Evolutionary conservation across 805 yeast genomes (phyloP).

Genomic region (Hemisphaericaspora nanyangensis): DNA sequence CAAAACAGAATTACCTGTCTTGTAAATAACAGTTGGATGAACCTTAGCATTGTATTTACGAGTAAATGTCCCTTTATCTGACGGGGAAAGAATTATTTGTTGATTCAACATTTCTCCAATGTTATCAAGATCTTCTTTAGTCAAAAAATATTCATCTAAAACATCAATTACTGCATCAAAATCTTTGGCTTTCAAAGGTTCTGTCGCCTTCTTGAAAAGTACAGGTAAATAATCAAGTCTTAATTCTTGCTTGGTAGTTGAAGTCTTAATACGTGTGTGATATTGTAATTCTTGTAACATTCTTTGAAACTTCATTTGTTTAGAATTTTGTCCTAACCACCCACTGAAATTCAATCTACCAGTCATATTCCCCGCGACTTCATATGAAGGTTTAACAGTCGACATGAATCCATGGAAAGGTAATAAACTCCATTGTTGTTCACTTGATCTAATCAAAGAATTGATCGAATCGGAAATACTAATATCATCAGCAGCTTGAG

Average conservation of each 20-base stretch:
- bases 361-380: conserved; percentile 65
- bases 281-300: conserved; percentile 83
- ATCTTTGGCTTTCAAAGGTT: conserved; percentile 65
- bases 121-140: conserved; percentile 90
- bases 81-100: conserved; percentile 43
- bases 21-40: conserved; percentile 85
- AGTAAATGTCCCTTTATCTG: conserved; percentile 83
- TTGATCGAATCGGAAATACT: conserved; percentile 84
- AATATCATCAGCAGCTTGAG: conserved; percentile 81
- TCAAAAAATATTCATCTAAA: conserved; percentile 81
- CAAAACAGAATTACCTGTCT: conserved; percentile 59
- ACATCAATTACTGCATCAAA: conserved; percentile 60
- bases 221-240: conserved; percentile 74
- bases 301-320: conserved; percentile 71
- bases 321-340: conserved; percentile 90
- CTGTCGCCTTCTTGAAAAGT: conserved; percentile 50
- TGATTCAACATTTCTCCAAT: conserved; percentile 84
- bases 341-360: conserved; percentile 76
- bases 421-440: conserved; percentile 90
- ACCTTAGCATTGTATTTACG: conserved; percentile 68
- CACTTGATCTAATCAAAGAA: conserved; percentile 77
- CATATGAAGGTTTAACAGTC: conserved; percentile 72
- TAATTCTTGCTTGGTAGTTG: conserved; percentile 70
- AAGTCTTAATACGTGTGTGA: conserved; percentile 76
- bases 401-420: conserved; percentile 90